phyloP scores from a whole-genome alignment of 2,329 filamentous ascomycete species.

The Neofusicoccum sp. region DNA sequence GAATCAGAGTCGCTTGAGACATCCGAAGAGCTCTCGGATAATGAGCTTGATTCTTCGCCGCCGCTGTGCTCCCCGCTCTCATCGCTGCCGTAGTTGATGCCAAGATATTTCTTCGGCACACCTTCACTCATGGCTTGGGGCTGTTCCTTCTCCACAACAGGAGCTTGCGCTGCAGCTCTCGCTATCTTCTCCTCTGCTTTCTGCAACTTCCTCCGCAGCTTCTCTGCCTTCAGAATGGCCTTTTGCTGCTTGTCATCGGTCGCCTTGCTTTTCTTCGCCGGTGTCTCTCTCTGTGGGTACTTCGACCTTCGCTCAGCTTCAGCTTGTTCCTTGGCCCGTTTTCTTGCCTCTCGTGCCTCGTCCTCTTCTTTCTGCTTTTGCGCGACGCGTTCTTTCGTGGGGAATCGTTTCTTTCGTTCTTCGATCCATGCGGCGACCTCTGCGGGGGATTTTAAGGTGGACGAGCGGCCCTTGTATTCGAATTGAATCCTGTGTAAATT shows the following conservation, averaged over 20 bases:
- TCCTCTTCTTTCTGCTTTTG: constrained; percentile 59
- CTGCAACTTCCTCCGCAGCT: constrained; percentile 37
- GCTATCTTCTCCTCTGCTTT: constrained; percentile 28
- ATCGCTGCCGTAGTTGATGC: constrained; percentile 36
- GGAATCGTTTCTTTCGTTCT: constrained; percentile 78
- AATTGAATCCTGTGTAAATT: constrained; percentile 38
- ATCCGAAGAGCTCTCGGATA: constrained; percentile 34
- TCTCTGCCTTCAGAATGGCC: constrained; percentile 32
- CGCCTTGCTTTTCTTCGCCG: constrained; percentile 8
- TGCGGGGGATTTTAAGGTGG: constrained; percentile 57
- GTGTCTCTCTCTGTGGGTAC: neutral
- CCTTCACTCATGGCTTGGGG: neutral
- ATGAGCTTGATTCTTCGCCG: constrained; percentile 29
- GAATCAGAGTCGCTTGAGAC: constrained; percentile 25
- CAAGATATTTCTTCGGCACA: constrained; percentile 29
- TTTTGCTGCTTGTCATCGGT: constrained; percentile 16
- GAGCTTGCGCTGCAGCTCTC: neutral
- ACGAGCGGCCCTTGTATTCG: constrained; percentile 59
- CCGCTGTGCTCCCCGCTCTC: constrained; percentile 28
- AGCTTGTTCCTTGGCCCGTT: constrained; percentile 17
- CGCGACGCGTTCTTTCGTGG: constrained; percentile 71
- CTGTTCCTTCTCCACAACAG: neutral
- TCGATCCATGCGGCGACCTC: constrained; percentile 81
- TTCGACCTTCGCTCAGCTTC: constrained; percentile 2
- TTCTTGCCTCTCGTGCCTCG: constrained; percentile 31